Base-by-base conservation (phyloP, 257 asterid genomes). In the Catharanthus roseus region DNA sequence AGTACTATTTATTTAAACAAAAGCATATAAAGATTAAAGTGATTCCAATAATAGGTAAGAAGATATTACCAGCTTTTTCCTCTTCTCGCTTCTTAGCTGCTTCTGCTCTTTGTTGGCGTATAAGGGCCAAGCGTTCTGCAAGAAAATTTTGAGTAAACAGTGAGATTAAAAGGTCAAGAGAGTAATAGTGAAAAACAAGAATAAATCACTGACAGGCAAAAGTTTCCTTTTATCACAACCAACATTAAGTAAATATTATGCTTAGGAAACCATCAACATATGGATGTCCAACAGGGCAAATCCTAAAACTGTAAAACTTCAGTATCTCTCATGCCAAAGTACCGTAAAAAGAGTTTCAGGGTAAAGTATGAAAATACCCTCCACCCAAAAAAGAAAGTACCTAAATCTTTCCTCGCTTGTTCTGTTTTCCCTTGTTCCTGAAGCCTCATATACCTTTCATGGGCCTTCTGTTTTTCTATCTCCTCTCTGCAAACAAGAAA, bases 391-490 rank as follows among this genome's bases (percentile, higher is more conserved):
- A n/a, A n/a, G n/a, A n/a, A n/a, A n/a, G 42, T 80, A 93, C 99
- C 99, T 81, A 93, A 82, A 82, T 93, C 99, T 75, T 93, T 93
- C 88, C 49, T 89, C 42, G 99, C 90, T 78, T 89, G 96, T 0
- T 93, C 99, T 2, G 99, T 93, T 85, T 93, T 91, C 65, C 99
- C 99, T 80, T 91, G 96, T 81, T 93, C 99, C 83, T 91, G 99
- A 80, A 93, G 86, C 95, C 75, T 86, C 99, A 93, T 93, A 79
- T 87, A 93, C 87, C 96, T 86, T 71, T 91, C 99, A 73, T 90
- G 99, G 62, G 99, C 92, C 77, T 77, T 77, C 82, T 89, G 97
- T 77, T 66, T 93, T 84, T 93, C 99, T 74, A 93, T 85, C 88
- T 93, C 99, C 87, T 93, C 99, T 80, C 99, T 93, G 70, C 31